These are phyloP conservation scores for Chaetothyriales sp. DNA, from an alignment of 2,329 filamentous ascomycete genomes.

Conservation along the genomic window DNA sequence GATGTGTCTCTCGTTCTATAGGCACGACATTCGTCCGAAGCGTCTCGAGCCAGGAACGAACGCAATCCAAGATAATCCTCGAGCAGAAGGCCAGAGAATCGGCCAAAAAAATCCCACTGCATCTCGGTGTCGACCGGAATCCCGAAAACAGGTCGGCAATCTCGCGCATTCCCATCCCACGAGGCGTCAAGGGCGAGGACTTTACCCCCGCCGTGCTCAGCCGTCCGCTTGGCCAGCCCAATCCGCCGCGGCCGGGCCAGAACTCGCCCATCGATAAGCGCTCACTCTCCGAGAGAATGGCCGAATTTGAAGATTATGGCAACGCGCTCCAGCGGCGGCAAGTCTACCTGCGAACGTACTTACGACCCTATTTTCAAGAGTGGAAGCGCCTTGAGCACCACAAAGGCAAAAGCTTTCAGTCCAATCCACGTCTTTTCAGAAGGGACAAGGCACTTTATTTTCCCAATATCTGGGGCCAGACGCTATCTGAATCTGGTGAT, in stretches of 20 bases:
- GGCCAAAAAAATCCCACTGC: conserved; percentile 10
- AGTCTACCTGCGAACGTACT: conserved; percentile 62
- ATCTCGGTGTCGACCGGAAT: conserved; percentile 15
- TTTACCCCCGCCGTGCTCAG: conserved; percentile 40
- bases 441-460: conserved; percentile 75
- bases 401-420: conserved; percentile 82
- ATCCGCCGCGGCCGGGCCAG: conserved; percentile 60
- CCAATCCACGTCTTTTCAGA: conserved; percentile 72
- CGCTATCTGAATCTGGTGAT: conserved; percentile 34
- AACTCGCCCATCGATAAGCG: conserved; percentile 65
- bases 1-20: conserved; percentile 5
- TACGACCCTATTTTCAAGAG: conserved; percentile 88
- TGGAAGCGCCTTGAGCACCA: conserved; percentile 71
- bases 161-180: conserved; percentile 15
- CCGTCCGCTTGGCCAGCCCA: conserved; percentile 67
- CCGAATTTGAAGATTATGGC: conserved; percentile 72
- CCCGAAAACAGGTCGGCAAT: conserved; percentile 13
- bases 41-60: not conserved
- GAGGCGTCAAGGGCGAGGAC: conserved; percentile 23
- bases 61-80: not conserved
- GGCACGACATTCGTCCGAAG: not conserved
- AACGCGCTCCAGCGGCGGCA: conserved; percentile 65
- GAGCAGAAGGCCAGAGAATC: not conserved
- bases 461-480: conserved; percentile 75
- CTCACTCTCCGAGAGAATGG: conserved; percentile 49